phyloP scores from a whole-genome alignment of 768 basidiomycete species.

The Boletus bicolor region DNA sequence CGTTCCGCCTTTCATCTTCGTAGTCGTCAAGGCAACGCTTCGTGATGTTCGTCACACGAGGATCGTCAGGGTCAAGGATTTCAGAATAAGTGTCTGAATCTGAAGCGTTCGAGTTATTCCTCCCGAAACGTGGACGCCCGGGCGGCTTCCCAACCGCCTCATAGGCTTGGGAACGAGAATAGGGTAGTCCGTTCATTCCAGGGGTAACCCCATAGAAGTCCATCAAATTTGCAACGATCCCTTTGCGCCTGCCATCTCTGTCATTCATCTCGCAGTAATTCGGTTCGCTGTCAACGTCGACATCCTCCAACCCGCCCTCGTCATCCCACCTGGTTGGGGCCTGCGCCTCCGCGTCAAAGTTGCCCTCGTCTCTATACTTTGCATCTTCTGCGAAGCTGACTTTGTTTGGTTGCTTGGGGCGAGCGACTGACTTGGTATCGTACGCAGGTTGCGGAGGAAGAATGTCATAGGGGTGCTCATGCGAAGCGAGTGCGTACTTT shows the following conservation, averaged over 20 bases:
- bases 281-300: slow-evolving; percentile 10
- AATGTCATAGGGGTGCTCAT: slow-evolving; percentile 62
- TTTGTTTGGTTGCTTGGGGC: slow-evolving; percentile 20
- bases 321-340: neutral
- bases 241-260: slow-evolving; percentile 24
- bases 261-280: slow-evolving; percentile 21
- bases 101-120: slow-evolving; percentile 46
- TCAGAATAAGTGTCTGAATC: slow-evolving; percentile 42
- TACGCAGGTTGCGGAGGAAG: slow-evolving; percentile 48
- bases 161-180: slow-evolving; percentile 25
- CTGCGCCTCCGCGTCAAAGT: slow-evolving; percentile 28
- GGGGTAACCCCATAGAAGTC: slow-evolving; percentile 28
- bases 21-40: slow-evolving; percentile 52
- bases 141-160: slow-evolving; percentile 9
- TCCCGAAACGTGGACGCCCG: slow-evolving; percentile 18
- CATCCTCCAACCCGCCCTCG: slow-evolving; percentile 19
- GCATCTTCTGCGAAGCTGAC: slow-evolving; percentile 41
- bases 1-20: slow-evolving; percentile 59
- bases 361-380: slow-evolving; percentile 9
- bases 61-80: slow-evolving; percentile 69
- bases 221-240: slow-evolving; percentile 30
- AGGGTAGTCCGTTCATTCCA: slow-evolving; percentile 23
- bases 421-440: slow-evolving; percentile 14
- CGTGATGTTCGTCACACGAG: slow-evolving; percentile 57
- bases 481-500: slow-evolving; percentile 51